Conservation (phyloP, 2,329 filamentous ascomycete species). For the Trichoderma arundinaceum region DNA sequence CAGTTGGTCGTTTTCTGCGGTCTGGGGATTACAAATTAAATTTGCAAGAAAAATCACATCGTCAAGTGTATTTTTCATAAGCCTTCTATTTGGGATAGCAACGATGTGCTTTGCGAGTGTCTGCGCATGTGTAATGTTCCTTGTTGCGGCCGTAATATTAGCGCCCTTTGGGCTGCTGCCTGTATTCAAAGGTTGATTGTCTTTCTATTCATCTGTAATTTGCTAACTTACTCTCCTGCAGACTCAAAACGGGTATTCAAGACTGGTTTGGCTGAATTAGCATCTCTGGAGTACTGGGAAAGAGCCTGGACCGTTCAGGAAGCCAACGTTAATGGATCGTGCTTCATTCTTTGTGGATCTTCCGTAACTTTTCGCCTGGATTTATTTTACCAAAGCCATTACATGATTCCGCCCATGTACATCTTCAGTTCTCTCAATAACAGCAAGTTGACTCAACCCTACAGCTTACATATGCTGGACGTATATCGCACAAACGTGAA, state of each 20-base stretch:
- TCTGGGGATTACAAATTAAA: neutral
- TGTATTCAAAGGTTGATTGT: slow-evolving; percentile 1
- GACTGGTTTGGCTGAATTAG: neutral
- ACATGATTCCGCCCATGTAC: slow-evolving; percentile 2
- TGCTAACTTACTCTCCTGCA: neutral
- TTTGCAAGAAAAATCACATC: neutral
- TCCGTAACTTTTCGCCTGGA: slow-evolving; percentile 7
- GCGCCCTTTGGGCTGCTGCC: neutral
- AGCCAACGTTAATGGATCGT: neutral
- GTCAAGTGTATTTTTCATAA: neutral
- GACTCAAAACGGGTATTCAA: neutral
- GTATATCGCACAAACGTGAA: neutral
- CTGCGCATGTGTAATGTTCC: neutral
- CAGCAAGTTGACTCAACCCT: neutral
- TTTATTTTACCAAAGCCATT: slow-evolving; percentile 6
- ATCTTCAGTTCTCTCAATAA: slow-evolving; percentile 5
- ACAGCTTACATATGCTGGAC: neutral
- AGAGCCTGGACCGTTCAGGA: slow-evolving; percentile 18
- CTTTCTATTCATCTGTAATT: neutral
- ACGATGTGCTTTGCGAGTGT: neutral
- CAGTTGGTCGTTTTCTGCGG: neutral
- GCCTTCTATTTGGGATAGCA: neutral
- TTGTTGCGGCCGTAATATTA: neutral
- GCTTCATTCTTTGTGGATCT: slow-evolving; percentile 18
- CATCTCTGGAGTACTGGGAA: slow-evolving; percentile 16